A percentile compares a stretch with the other conserved stretches of the same genome.
These are phyloP conservation scores for Galerina sulciceps DNA, from an alignment of 768 basidiomycete genomes.

Conservation along the genomic window DNA sequence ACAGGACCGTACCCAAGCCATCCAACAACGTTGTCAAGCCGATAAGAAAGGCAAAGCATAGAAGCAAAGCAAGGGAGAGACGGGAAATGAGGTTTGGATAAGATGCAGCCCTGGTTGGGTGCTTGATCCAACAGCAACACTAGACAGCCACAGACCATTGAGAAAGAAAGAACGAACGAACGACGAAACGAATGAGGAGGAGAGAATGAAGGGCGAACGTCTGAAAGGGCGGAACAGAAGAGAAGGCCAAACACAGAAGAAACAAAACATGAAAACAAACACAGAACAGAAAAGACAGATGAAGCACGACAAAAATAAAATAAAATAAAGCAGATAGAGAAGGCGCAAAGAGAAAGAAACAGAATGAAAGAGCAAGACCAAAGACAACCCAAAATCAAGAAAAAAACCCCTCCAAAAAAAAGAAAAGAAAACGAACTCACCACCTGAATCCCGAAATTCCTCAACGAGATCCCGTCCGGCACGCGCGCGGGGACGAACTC, in stretches of 20 bases:
- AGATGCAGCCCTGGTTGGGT: no score
- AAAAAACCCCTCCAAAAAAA: conserved; percentile 4
- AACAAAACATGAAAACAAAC: not conserved
- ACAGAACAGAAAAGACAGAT: not conserved
- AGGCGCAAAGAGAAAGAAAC: not conserved
- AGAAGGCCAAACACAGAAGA: not conserved
- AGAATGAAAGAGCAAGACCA: conserved; percentile 3
- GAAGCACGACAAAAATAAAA: not conserved
- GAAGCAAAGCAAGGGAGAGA: not conserved
- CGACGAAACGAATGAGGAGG: not conserved
- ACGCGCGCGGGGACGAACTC: conserved; percentile 74
- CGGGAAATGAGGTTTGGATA: not conserved
- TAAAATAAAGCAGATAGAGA: not conserved
- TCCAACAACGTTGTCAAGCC: not conserved
- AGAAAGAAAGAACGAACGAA: not conserved
- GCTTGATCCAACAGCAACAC: not conserved
- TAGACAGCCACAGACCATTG: no score
- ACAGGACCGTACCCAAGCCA: not conserved
- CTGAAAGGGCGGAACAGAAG: not conserved
- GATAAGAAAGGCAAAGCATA: not conserved
- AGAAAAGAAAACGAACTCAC: conserved; percentile 49
- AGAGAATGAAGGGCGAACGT: not conserved
- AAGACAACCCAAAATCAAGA: not conserved
- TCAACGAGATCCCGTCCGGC: conserved; percentile 80
- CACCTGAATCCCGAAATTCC: conserved; percentile 90